A percentile compares a stretch with the other conserved stretches of the same genome.
Conservation (phyloP, 805 yeast species). For the Starmera quercuum region DNA sequence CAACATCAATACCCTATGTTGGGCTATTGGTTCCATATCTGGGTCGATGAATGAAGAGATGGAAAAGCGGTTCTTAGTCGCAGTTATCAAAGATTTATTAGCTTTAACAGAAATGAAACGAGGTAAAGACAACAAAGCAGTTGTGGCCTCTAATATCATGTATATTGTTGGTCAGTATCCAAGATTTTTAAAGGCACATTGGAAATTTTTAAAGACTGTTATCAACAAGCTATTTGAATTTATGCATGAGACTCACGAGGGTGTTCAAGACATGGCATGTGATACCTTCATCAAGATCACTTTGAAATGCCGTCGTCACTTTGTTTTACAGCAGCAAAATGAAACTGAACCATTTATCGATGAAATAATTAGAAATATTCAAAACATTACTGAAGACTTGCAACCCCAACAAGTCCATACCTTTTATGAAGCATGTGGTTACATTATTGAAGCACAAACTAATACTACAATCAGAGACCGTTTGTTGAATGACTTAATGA, state of each 20-base stretch:
- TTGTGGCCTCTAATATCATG: conserved; percentile 99
- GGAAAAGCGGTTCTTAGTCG: conserved; percentile 89
- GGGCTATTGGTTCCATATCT: conserved; percentile 99
- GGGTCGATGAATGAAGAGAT: conserved; percentile 98
- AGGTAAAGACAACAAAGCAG: conserved; percentile 97
- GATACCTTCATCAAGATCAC: conserved; percentile 97
- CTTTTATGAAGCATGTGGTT: conserved; percentile 95
- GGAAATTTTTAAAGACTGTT: conserved; percentile 95
- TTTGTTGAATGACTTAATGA: conserved; percentile 74
- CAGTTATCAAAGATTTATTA: conserved; percentile 86
- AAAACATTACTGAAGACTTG: conserved; percentile 80
- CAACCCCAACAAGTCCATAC: conserved; percentile 98
- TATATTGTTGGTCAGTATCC: conserved; percentile 99
- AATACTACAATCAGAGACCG: conserved; percentile 61
- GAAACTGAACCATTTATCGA: conserved; percentile 89
- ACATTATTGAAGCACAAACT: conserved; percentile 82
- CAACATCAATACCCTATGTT: conserved; percentile 91
- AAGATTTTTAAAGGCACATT: conserved; percentile 92
- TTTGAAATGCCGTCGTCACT: conserved; percentile 90
- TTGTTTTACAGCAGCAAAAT: conserved; percentile 77
- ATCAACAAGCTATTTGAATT: conserved; percentile 93
- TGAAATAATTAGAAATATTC: conserved; percentile 79
- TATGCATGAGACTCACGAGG: conserved; percentile 99
- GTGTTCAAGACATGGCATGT: conserved; percentile 99
- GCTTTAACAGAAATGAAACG: conserved; percentile 92